Evolutionary conservation across 306 rosid species (phyloP).

Genomic region (Begonia peltatifolia): DNA sequence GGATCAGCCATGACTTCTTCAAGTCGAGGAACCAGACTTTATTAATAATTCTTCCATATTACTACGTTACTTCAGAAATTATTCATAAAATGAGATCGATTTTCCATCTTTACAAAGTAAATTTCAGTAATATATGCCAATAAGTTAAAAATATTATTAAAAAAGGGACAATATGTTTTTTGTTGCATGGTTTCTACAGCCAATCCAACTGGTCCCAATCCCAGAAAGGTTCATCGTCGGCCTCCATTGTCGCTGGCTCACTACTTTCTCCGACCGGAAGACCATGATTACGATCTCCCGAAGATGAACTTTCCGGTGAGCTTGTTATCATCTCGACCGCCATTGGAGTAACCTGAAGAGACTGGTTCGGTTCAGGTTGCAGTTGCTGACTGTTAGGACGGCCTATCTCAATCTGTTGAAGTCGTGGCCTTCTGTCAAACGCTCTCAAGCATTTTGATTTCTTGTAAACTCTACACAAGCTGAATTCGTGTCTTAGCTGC

Average conservation of each 20-base stretch:
- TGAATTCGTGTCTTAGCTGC: conserved; percentile 70
- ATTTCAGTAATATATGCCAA: too few species aligned
- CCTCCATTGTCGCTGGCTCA: conserved; percentile 7
- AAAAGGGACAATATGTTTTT: too few species aligned
- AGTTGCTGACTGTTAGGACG: not conserved
- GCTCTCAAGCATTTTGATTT: conserved; percentile 64
- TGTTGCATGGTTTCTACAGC: conserved; percentile 11
- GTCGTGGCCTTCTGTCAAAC: conserved; percentile 59
- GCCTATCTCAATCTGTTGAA: conserved; percentile 1
- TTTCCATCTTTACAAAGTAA: too few species aligned
- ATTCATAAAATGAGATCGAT: too few species aligned
- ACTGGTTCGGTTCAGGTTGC: not conserved
- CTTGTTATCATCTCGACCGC: conserved; percentile 13
- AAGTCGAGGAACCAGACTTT: too few species aligned
- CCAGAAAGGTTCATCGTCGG: conserved; percentile 28
- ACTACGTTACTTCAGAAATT: too few species aligned
- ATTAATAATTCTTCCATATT: too few species aligned
- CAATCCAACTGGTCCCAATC: conserved; percentile 40
- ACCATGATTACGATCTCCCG: conserved; percentile 21
- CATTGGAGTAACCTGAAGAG: too few species aligned
- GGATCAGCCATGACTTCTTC: too few species aligned
- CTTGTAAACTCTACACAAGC: conserved; percentile 77
- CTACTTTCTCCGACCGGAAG: conserved; percentile 13
- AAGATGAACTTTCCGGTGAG: conserved; percentile 44
- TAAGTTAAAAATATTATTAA: too few species aligned